phyloP scores from a whole-genome alignment of 2,329 filamentous ascomycete genomes.

The Cladophialophora exuberans region DNA sequence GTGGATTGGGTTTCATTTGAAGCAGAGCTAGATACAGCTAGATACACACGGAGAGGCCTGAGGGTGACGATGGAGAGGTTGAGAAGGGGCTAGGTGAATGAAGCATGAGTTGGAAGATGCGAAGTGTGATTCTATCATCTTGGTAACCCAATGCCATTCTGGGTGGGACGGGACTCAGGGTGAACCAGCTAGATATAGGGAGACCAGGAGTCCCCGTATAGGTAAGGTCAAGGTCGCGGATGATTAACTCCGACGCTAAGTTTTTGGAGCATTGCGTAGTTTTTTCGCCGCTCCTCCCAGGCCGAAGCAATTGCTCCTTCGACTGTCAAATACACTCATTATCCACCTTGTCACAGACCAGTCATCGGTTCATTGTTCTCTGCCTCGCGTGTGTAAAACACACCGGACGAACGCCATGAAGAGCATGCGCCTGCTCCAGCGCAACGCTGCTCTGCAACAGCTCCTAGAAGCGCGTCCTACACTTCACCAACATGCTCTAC shows the following conservation, averaged over 20 bases:
- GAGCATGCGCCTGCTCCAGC: conserved; percentile 23
- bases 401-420: conserved; percentile 24
- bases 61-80: no score
- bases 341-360: not conserved
- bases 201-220: no score
- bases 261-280: not conserved
- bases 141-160: no score
- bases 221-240: conserved; percentile 1
- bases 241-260: not conserved
- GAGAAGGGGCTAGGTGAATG: not conserved
- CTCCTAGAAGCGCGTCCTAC: conserved; percentile 12
- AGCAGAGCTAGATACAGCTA: not conserved
- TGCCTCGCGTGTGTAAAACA: no score
- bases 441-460: conserved; percentile 13
- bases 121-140: no score
- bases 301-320: not conserved
- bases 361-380: not conserved
- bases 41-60: no score
- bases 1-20: conserved; percentile 69
- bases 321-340: no score
- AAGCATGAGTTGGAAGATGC: no score
- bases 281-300: not conserved
- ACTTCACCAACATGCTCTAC: conserved; percentile 13
- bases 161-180: no score
- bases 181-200: no score